phyloP scores from a whole-genome alignment of 2,329 filamentous ascomycete species.

The Pyricularia pennisetigena region DNA sequence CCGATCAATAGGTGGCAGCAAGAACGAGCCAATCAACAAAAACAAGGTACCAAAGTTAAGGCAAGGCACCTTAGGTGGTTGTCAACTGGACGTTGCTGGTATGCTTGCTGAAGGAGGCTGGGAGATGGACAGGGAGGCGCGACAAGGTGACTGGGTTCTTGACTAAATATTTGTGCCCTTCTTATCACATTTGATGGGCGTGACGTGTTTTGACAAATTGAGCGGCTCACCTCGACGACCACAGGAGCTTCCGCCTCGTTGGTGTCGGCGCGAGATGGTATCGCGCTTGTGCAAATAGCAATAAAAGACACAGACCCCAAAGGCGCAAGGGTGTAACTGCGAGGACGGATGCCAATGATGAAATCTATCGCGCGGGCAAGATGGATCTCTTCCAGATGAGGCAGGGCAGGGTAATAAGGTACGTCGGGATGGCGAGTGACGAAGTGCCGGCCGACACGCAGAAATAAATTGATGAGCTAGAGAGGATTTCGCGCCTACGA shows the following conservation, averaged over 20 bases:
- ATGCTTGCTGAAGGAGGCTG: background rate
- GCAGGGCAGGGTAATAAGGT: background rate
- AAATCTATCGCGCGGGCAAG: background rate
- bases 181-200: background rate
- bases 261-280: constrained; percentile 7
- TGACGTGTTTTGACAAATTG: constrained; percentile 4
- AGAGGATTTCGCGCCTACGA: background rate
- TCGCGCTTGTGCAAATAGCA: background rate
- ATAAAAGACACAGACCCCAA: background rate
- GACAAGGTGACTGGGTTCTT: background rate
- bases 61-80: background rate
- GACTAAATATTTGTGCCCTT: background rate
- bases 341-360: background rate
- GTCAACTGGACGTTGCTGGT: background rate
- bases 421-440: background rate
- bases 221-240: constrained; percentile 11
- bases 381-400: background rate
- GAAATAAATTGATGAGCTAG: background rate
- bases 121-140: background rate
- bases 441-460: background rate
- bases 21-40: background rate
- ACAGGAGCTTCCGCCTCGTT: constrained; percentile 6
- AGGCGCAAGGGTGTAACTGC: background rate
- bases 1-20: background rate
- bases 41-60: background rate